A percentile compares a stretch with the other conserved stretches of the same genome.
Conservation (phyloP, 306 rosid genomes). For the Boehmeria nivea region DNA sequence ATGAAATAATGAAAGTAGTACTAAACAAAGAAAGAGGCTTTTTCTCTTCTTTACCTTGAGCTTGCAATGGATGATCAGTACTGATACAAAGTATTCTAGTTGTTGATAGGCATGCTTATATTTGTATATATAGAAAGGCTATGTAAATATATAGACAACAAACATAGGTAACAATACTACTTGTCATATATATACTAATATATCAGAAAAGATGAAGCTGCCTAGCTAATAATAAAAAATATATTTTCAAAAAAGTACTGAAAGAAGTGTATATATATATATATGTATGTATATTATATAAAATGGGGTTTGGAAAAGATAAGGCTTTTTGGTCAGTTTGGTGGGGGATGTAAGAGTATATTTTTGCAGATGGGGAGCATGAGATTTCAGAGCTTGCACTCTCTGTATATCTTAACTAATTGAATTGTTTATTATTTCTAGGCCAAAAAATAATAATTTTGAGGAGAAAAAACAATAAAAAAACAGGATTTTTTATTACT, state of each 20-base stretch:
- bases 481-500: slow-evolving; percentile 8
- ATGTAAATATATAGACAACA: slow-evolving; percentile 42
- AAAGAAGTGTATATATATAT: slow-evolving; percentile 18
- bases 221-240: slow-evolving; percentile 16
- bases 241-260: slow-evolving; percentile 27
- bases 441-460: neutral
- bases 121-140: slow-evolving; percentile 32
- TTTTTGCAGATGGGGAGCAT: slow-evolving; percentile 63
- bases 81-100: slow-evolving; percentile 34
- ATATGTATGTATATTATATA: neutral
- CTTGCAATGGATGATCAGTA: slow-evolving; percentile 32
- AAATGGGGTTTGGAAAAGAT: slow-evolving; percentile 50
- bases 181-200: slow-evolving; percentile 20
- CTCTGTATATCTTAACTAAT: slow-evolving; percentile 30
- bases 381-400: slow-evolving; percentile 46
- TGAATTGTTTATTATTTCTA: slow-evolving; percentile 5
- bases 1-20: too few relatives aligned
- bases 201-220: slow-evolving; percentile 17
- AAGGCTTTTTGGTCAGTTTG: slow-evolving; percentile 61
- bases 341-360: slow-evolving; percentile 54
- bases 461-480: neutral
- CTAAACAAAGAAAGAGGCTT: slow-evolving; percentile 19
- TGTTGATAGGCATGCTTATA: slow-evolving; percentile 36
- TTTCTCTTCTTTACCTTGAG: slow-evolving; percentile 33
- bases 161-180: slow-evolving; percentile 40